Base-by-base conservation (phyloP, 23 red algal genomes). In the Gracilaria caudata region DNA sequence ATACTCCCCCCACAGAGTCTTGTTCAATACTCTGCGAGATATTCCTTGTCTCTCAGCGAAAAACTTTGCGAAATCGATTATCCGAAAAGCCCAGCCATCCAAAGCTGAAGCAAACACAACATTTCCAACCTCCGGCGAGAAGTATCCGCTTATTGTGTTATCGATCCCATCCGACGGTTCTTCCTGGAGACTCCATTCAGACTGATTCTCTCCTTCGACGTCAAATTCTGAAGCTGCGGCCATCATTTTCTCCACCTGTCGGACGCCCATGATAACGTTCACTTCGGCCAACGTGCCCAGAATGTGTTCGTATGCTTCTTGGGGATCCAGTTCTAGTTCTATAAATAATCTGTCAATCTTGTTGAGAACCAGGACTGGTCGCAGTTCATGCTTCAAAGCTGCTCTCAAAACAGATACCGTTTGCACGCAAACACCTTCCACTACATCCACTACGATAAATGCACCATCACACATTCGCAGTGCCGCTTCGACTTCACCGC, bases 11-110 rank as follows among this genome's bases (percentile, higher is more conserved):
- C 97, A 99, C 64, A 99, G 58, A 11, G 97, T 94, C 28, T 86
- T 82, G 19, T 59, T 87, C 58, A 99, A 87, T 10, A 88, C 86
- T 13, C 78, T 46, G 19, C 73, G 51, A 37, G 81, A 77, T 55
- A 99, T 87, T 25, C 91, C 91, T 56, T 95, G 93, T 30, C 78
- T 82, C 34, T 84, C 43, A 20, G 93, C 83, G 71, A 86, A 94
- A 43, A 99, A 84, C 10, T 51, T 35, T 44, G 90, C 97, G 86
- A 99, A 95, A 65, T 99, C 86, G 29, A 68, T 49, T 34, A 99
- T 44, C 19, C 97, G 97, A 94, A 99, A 99, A 1, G 93, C 97
- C 97, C 97, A 99, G 0, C 97, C 97, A 68, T 99, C 97, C 35
- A 90, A 20, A 5, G 97, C 97, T 25, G 89, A 94, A 12, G 97